A percentile compares a stretch with the other conserved stretches of the same genome.
These are phyloP conservation scores for Aspergillus sclerotioniger DNA, from an alignment of 495 filamentous ascomycete species.

Conservation along the genomic window DNA sequence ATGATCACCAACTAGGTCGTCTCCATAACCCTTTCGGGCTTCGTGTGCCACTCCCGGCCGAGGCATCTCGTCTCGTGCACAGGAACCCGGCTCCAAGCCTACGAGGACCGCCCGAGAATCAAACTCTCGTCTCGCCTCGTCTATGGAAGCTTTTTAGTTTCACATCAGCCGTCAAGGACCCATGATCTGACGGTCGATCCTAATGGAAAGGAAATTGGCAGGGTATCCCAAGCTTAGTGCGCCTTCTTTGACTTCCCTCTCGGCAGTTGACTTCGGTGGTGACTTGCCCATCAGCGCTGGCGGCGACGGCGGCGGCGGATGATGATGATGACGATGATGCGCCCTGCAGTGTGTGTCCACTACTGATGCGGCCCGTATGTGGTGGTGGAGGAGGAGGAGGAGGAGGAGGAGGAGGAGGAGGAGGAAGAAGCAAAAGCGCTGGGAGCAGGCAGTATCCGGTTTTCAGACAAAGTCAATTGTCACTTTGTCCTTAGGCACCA, in stretches of 20 bases:
- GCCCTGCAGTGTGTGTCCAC: too few relatives aligned
- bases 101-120: slow-evolving; percentile 7
- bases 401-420: too few relatives aligned
- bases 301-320: too few relatives aligned
- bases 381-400: too few relatives aligned
- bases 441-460: not conserved
- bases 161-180: slow-evolving; percentile 12
- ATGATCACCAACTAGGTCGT: slow-evolving; percentile 24
- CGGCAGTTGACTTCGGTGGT: not conserved
- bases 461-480: not conserved
- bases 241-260: not conserved
- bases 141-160: slow-evolving; percentile 1
- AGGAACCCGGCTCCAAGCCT: slow-evolving; percentile 13
- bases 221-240: slow-evolving; percentile 1
- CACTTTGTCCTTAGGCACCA: not conserved
- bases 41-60: slow-evolving; percentile 10
- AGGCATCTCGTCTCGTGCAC: slow-evolving; percentile 18
- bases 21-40: slow-evolving; percentile 19
- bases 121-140: not conserved
- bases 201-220: slow-evolving; percentile 21
- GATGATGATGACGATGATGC: too few relatives aligned
- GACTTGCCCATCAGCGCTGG: not conserved
- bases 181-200: slow-evolving; percentile 21
- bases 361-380: not conserved
- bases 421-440: not conserved